These are phyloP conservation scores for Zygoascus hellenicus DNA, from an alignment of 1,139 yeast species.

Conservation along the genomic window DNA sequence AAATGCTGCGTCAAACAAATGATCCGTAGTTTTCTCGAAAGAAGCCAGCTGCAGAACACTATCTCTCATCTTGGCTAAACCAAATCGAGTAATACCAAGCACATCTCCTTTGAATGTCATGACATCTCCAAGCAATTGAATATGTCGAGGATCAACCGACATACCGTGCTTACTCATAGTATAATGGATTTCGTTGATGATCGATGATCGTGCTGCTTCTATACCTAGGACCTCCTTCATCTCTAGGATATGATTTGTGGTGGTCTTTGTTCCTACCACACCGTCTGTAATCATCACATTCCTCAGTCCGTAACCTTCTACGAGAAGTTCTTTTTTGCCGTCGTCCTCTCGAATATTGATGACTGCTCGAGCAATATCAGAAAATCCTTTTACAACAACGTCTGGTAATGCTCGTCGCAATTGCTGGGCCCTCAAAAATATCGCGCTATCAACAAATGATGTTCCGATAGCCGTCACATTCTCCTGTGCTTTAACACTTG, in stretches of 20 bases:
- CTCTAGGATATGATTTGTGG: constrained; percentile 89
- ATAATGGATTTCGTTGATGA: constrained; percentile 89
- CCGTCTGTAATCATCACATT: constrained; percentile 98
- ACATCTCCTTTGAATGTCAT: constrained; percentile 99
- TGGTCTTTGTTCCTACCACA: constrained; percentile 79
- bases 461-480: constrained; percentile 24
- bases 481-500: constrained; percentile 25
- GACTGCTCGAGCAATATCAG: constrained; percentile 91
- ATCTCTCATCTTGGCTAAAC: constrained; percentile 97
- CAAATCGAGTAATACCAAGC: constrained; percentile 95
- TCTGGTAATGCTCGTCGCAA: constrained; percentile 78
- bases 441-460: constrained; percentile 47
- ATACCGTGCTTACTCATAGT: constrained; percentile 99
- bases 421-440: constrained; percentile 86
- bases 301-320: constrained; percentile 95
- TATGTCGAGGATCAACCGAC: constrained; percentile 99
- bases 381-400: constrained; percentile 87
- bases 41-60: constrained; percentile 95
- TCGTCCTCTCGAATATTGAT: constrained; percentile 83
- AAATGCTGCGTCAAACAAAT: constrained; percentile 95
- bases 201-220: constrained; percentile 94
- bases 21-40: constrained; percentile 97
- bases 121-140: constrained; percentile 93
- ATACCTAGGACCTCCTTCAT: constrained; percentile 88
- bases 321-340: constrained; percentile 81